A percentile compares a stretch with the other conserved stretches of the same genome.
phyloP scores from a whole-genome alignment of 352 stramenopile species.

The Blastocystis hominis region DNA sequence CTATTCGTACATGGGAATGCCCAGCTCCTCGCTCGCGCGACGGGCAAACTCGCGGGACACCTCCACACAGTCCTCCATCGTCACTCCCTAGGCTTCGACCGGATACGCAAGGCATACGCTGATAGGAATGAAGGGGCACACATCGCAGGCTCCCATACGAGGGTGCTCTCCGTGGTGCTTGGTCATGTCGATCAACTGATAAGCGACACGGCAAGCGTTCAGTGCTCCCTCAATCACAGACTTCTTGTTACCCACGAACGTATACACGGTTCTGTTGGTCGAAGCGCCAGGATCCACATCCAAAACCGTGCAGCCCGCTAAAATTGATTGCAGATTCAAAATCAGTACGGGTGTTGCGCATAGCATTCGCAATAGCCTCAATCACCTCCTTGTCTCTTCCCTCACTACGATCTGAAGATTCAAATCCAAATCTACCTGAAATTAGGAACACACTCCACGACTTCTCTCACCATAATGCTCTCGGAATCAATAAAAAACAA shows the following conservation, averaged over 20 bases:
- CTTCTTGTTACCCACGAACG: constrained; percentile 59
- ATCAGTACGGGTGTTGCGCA: constrained; percentile 48
- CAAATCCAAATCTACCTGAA: constrained; percentile 34
- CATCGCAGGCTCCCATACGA: constrained; percentile 60
- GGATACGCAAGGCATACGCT: not conserved
- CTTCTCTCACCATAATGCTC: constrained; percentile 29
- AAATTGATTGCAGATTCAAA: not conserved
- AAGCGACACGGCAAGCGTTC: constrained; percentile 60
- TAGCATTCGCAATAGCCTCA: constrained; percentile 60
- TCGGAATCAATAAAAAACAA: not conserved
- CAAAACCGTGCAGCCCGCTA: constrained; percentile 58
- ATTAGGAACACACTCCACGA: constrained; percentile 61
- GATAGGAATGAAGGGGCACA: constrained; percentile 62
- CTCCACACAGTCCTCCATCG: constrained; percentile 61
- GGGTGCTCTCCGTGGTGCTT: constrained; percentile 61
- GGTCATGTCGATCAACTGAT: constrained; percentile 61
- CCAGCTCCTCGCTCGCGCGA: constrained; percentile 11
- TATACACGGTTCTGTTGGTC: constrained; percentile 61
- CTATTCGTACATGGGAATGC: constrained; percentile 35
- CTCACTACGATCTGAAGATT: not conserved
- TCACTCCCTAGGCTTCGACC: constrained; percentile 38
- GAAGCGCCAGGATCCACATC: constrained; percentile 61
- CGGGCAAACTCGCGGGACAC: constrained; percentile 59
- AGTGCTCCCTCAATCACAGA: constrained; percentile 59
- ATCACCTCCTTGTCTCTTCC: constrained; percentile 59